These are phyloP conservation scores for Trypanosoma melophagium DNA, from an alignment of 208 protist species.

Conservation along the genomic window DNA sequence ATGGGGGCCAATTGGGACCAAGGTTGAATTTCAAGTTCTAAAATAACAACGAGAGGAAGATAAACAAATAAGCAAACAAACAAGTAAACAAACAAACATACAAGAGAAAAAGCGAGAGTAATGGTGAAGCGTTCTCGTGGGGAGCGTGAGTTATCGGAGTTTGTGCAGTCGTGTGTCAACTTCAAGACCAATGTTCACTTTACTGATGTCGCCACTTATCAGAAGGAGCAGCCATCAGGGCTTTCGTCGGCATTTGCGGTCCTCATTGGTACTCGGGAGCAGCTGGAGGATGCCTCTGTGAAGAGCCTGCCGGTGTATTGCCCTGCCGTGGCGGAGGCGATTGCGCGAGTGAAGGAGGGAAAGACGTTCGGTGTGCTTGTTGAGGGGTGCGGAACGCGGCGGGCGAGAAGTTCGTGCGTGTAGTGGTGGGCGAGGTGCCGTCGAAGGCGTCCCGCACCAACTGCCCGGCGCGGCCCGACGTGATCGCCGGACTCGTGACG, in stretches of 20 bases:
- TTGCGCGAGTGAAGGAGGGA: constrained; percentile 41
- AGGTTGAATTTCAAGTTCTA: not conserved
- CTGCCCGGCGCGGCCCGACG: constrained; percentile 67
- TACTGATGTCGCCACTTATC: constrained; percentile 40
- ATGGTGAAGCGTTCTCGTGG: constrained; percentile 32
- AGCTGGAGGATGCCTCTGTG: constrained; percentile 45
- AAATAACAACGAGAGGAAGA: not conserved
- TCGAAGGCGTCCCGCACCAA: constrained; percentile 58
- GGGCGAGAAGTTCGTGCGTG: constrained; percentile 26
- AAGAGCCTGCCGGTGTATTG: constrained; percentile 49
- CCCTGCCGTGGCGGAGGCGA: constrained; percentile 54
- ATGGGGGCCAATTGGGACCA: not conserved
- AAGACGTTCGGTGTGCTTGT: constrained; percentile 31
- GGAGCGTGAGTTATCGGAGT: constrained; percentile 40
- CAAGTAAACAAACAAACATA: not conserved
- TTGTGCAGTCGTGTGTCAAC: constrained; percentile 44
- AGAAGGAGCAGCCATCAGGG: not conserved
- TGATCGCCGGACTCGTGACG: constrained; percentile 36
- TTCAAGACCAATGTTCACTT: constrained; percentile 63
- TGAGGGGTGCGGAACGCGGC: constrained; percentile 23
- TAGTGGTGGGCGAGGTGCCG: constrained; percentile 54
- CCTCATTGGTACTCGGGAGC: constrained; percentile 50
- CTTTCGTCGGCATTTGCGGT: constrained; percentile 36
- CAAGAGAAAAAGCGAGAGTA: constrained; percentile 16
- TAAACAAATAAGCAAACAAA: not conserved